Base-by-base conservation (phyloP, 441 rosid species). In the Raphanus hybrid region DNA sequence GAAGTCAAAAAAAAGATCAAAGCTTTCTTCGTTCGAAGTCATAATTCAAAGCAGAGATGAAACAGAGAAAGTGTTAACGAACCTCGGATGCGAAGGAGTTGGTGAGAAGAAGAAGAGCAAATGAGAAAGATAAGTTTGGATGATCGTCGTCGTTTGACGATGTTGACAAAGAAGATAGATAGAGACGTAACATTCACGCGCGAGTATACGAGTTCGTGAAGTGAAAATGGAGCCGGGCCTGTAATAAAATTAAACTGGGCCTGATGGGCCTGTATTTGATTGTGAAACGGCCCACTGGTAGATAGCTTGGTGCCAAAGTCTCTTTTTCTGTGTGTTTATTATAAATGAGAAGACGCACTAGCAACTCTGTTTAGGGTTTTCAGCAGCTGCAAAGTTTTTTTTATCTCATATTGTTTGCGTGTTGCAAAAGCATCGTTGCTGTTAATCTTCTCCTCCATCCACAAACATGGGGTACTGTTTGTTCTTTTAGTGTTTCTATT, bases 51-150 rank as follows among this genome's bases (percentile, higher is more conserved):
- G 65, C 14, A 64, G 14, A 20, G 26, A 11, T 9, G 32, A 54
- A 64, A 37, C 64, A 37, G 77, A 74, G 72, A 0, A 55, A 10
- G 8, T 64, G 48, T 41, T 41, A 12, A 4, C 74, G 16, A 69
- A 52, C 75, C 79, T 76, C 5, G 23, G 48, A 48, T 8, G 34
- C 9, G 14, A 23, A 61, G 55, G 14, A 15, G 75, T 76, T 50
- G 75, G 32, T 69, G 75, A 45, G 23, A 9, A 7, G 39, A 23
- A 65, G 35, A 43, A 20, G 35, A 43, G 59, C 34, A 41, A 41
- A 65, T 62, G 74, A 59, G 67, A 15, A 62, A 62, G 74, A 75
- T 75, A 75, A 62, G 69, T 67, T 69, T 14, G 55, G 64, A 52
- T 61, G 64, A 76, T 76, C 79, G 70, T 69, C 6, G 57, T 23